Percentiles rank a stretch among this genome's conserved stretches.
These are phyloP conservation scores for Hypoxylon sp. DNA, from an alignment of 2,329 filamentous ascomycete genomes.

Conservation along the genomic window DNA sequence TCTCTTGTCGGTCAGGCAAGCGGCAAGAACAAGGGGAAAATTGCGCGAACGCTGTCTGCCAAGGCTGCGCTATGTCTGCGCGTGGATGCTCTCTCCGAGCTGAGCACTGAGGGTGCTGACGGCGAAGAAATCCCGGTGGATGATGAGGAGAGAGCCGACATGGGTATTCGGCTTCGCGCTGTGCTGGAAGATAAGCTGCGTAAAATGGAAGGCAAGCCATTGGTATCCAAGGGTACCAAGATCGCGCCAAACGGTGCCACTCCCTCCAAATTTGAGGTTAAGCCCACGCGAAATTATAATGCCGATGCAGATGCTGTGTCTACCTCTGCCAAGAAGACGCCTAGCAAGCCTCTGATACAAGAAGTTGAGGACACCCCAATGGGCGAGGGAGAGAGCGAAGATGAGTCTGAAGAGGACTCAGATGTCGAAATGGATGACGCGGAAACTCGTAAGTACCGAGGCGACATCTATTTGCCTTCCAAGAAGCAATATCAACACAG, in stretches of 20 bases:
- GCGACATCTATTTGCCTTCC: conserved; percentile 23
- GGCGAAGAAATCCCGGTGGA: conserved; percentile 72
- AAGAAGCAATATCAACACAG: conserved; percentile 36
- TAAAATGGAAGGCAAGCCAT: conserved; percentile 89
- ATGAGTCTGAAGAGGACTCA: conserved; percentile 58
- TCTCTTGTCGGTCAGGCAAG: conserved; percentile 96
- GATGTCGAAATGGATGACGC: conserved; percentile 57
- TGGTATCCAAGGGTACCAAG: conserved; percentile 80
- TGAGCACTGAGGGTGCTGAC: conserved; percentile 74
- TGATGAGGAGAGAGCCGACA: conserved; percentile 88
- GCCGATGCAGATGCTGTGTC: conserved; percentile 88
- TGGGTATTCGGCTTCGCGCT: conserved; percentile 80
- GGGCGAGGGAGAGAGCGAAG: conserved; percentile 63
- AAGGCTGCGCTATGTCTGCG: conserved; percentile 95
- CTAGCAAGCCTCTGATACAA: conserved; percentile 59
- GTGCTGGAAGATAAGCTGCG: conserved; percentile 84
- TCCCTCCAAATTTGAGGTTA: conserved; percentile 88
- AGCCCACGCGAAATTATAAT: conserved; percentile 96
- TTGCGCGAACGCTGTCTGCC: conserved; percentile 93
- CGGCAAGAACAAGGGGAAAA: conserved; percentile 99
- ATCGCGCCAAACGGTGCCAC: conserved; percentile 80
- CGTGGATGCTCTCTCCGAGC: conserved; percentile 89
- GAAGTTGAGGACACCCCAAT: conserved; percentile 60
- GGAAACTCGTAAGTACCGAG: conserved; percentile 50
- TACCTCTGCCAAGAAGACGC: conserved; percentile 57